Conservation (phyloP, 306 rosid species). For the Cucumis cinereus region DNA sequence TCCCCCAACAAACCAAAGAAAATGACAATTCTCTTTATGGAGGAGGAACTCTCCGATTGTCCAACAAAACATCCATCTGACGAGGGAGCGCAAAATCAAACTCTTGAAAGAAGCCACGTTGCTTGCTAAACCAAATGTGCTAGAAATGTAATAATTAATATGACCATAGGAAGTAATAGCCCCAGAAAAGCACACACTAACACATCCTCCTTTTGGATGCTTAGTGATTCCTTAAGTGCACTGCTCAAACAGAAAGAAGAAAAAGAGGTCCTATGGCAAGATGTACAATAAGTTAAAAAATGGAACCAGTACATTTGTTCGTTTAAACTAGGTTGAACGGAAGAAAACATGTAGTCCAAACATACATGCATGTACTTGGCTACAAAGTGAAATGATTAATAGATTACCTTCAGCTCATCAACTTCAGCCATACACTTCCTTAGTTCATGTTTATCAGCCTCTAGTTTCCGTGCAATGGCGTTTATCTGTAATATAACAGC, state of each 20-base stretch:
- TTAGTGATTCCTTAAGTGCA: background rate
- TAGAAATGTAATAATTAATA: background rate
- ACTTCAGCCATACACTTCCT: slow-evolving; percentile 36
- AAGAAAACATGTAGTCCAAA: background rate
- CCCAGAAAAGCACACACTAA: background rate
- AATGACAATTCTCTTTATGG: no score
- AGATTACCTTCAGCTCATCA: slow-evolving; percentile 46
- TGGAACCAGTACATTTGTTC: background rate
- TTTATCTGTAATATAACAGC: slow-evolving; percentile 42
- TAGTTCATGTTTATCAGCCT: slow-evolving; percentile 50
- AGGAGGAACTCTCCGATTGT: no score
- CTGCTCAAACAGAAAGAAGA: background rate
- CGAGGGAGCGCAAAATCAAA: no score
- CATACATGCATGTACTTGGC: background rate
- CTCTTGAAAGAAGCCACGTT: background rate
- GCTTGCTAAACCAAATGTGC: background rate
- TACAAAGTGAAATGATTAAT: background rate
- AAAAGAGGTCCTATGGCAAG: background rate
- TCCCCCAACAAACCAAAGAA: no score
- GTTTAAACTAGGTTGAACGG: background rate
- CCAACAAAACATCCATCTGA: no score
- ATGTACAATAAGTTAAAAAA: background rate
- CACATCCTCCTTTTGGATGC: background rate
- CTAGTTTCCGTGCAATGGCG: slow-evolving; percentile 44
- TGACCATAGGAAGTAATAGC: background rate